phyloP scores from a whole-genome alignment of 805 yeast species.

The Lipomyces yamadae region DNA sequence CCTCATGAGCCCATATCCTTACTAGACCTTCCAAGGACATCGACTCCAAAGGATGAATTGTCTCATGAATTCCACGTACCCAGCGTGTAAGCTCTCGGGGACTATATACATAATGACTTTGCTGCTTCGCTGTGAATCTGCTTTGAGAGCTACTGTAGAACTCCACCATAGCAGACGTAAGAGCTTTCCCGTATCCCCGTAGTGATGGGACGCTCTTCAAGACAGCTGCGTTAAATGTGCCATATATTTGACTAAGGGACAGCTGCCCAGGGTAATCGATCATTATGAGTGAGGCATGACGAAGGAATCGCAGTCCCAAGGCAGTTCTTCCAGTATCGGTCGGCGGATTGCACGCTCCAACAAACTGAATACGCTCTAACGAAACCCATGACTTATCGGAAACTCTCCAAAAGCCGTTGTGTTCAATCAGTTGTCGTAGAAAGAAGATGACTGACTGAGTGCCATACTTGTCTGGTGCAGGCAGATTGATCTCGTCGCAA shows the following conservation, averaged over 20 bases:
- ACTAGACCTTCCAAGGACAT: slow-evolving; percentile 54
- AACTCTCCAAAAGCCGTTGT: slow-evolving; percentile 76
- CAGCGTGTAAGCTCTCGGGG: slow-evolving; percentile 93
- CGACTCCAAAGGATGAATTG: slow-evolving; percentile 49
- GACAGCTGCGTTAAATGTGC: slow-evolving; percentile 59
- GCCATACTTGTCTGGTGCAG: slow-evolving; percentile 70
- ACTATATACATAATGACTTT: slow-evolving; percentile 73
- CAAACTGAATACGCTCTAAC: slow-evolving; percentile 69
- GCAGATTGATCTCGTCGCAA: slow-evolving; percentile 90
- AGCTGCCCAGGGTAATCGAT: slow-evolving; percentile 75
- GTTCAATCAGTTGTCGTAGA: slow-evolving; percentile 74
- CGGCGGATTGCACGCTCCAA: slow-evolving; percentile 96
- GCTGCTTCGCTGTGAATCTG: slow-evolving; percentile 49
- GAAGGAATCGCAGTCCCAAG: slow-evolving; percentile 63
- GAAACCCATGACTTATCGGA: slow-evolving; percentile 67
- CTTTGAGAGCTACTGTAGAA: slow-evolving; percentile 57
- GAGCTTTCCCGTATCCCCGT: slow-evolving; percentile 55
- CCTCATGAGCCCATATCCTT: slow-evolving; percentile 82
- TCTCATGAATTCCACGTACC: slow-evolving; percentile 73
- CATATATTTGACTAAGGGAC: slow-evolving; percentile 72
- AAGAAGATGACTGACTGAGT: slow-evolving; percentile 74
- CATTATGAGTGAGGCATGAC: slow-evolving; percentile 68
- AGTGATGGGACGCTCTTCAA: slow-evolving; percentile 65
- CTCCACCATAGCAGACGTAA: slow-evolving; percentile 70
- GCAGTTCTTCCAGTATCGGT: slow-evolving; percentile 73